phyloP scores from a whole-genome alignment of 805 yeast genomes.

The Metschnikowia similis region DNA sequence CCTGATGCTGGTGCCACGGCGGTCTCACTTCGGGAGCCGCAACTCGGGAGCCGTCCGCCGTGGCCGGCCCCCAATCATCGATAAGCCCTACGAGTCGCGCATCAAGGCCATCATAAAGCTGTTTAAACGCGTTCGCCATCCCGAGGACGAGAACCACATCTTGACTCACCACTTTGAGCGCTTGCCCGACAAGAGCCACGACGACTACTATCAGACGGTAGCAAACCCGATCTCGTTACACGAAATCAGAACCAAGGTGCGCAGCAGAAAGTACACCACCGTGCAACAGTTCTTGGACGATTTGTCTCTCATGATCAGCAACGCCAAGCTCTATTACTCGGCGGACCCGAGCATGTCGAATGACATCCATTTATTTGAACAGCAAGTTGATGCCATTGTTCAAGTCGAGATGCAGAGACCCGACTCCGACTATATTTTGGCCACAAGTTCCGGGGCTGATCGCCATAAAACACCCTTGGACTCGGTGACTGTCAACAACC shows the following conservation, averaged over 20 bases:
- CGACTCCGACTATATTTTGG: slow-evolving; percentile 63
- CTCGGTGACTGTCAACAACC: slow-evolving; percentile 65
- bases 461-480: slow-evolving; percentile 76
- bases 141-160: slow-evolving; percentile 41
- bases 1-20: slow-evolving; percentile 4
- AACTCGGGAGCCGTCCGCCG: slow-evolving; percentile 56
- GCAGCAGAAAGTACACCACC: slow-evolving; percentile 73
- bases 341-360: slow-evolving; percentile 54
- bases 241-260: slow-evolving; percentile 76
- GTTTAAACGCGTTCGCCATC: slow-evolving; percentile 66
- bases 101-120: slow-evolving; percentile 82
- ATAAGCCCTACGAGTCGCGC: slow-evolving; percentile 86
- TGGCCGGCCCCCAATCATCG: slow-evolving; percentile 89
- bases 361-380: slow-evolving; percentile 62
- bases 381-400: slow-evolving; percentile 51
- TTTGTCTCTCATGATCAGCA: slow-evolving; percentile 66
- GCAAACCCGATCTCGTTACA: slow-evolving; percentile 62
- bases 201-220: slow-evolving; percentile 52
- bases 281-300: slow-evolving; percentile 78
- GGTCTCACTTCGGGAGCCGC: slow-evolving; percentile 4
- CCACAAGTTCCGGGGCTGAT: slow-evolving; percentile 40
- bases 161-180: slow-evolving; percentile 71
- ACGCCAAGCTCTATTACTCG: slow-evolving; percentile 57
- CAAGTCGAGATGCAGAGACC: slow-evolving; percentile 75
- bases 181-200: slow-evolving; percentile 63